These are phyloP conservation scores for Tylopilus intermedius DNA, from an alignment of 768 basidiomycete genomes.

Conservation along the genomic window DNA sequence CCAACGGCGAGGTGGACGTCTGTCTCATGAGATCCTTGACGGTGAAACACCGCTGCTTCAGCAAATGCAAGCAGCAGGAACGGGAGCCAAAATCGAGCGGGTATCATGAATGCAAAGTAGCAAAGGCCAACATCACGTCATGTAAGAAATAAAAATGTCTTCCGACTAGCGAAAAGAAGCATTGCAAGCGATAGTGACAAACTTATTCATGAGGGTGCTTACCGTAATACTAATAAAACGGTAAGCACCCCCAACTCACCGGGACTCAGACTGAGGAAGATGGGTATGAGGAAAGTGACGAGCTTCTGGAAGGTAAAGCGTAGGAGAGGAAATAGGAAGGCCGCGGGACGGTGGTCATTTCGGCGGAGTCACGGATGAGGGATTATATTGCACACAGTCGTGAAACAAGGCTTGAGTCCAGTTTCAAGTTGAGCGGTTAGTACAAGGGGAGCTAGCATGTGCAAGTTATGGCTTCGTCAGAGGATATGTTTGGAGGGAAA, in stretches of 20 bases:
- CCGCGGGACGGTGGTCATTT: constrained; percentile 22
- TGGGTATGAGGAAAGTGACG: constrained; percentile 1
- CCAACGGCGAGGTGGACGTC: constrained; percentile 43
- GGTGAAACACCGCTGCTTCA: constrained; percentile 1
- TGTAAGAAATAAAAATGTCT: not conserved
- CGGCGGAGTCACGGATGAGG: not conserved
- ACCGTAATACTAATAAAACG: not conserved
- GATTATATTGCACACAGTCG: no score
- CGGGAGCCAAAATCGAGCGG: constrained; percentile 8
- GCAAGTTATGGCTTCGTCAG: no score
- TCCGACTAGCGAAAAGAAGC: not conserved
- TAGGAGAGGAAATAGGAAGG: constrained; percentile 19
- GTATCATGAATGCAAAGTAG: not conserved
- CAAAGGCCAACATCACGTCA: not conserved
- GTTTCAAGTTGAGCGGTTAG: no score
- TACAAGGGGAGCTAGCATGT: no score
- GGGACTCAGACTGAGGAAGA: not conserved
- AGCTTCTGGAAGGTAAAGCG: constrained; percentile 16
- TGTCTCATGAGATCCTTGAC: constrained; percentile 14
- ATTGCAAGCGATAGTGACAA: not conserved
- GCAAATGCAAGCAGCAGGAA: not conserved
- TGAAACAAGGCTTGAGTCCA: no score
- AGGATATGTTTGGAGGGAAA: no score
- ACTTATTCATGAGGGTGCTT: not conserved
- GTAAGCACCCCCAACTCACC: constrained; percentile 11